Evolutionary conservation across 805 yeast species (phyloP).

Genomic region (Starmerella kuoi): DNA sequence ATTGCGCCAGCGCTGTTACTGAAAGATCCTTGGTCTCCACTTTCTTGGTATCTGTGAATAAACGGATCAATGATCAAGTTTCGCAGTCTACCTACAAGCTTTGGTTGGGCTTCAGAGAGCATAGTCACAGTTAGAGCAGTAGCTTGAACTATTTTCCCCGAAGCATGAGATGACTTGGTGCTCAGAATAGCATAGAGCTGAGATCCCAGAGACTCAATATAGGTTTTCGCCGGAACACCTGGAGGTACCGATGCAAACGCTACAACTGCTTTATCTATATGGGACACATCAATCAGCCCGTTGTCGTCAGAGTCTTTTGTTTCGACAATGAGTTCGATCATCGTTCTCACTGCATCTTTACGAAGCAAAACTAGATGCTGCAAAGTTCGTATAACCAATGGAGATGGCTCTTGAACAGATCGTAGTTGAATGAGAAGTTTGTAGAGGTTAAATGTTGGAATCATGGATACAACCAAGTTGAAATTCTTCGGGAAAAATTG

Average conservation of each 20-base stretch:
- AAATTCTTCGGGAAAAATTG: neutral
- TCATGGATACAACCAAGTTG: constrained; percentile 2
- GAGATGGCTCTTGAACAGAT: constrained; percentile 37
- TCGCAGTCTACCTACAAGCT: constrained; percentile 16
- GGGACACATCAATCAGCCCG: constrained; percentile 50
- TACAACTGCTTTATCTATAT: constrained; percentile 53
- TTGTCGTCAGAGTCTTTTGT: constrained; percentile 55
- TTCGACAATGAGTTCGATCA: constrained; percentile 69
- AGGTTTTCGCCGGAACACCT: constrained; percentile 35
- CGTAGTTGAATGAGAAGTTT: constrained; percentile 48
- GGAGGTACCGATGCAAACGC: constrained; percentile 55
- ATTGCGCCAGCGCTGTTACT: constrained; percentile 12
- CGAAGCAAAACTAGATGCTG: constrained; percentile 45
- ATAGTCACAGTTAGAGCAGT: constrained; percentile 5
- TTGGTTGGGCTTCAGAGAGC: constrained; percentile 11
- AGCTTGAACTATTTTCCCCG: constrained; percentile 4
- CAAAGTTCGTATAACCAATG: constrained; percentile 39
- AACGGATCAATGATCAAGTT: constrained; percentile 12
- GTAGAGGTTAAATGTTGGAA: constrained; percentile 56
- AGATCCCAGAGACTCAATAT: constrained; percentile 45
- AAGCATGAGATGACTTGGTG: constrained; percentile 36
- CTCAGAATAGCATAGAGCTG: constrained; percentile 50
- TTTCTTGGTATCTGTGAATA: constrained; percentile 5
- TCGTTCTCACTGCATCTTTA: constrained; percentile 55
- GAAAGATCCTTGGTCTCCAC: too few relatives aligned